Conservation (phyloP, 2,329 filamentous ascomycete species). For the Ophiocordyceps camponoti-floridani region DNA sequence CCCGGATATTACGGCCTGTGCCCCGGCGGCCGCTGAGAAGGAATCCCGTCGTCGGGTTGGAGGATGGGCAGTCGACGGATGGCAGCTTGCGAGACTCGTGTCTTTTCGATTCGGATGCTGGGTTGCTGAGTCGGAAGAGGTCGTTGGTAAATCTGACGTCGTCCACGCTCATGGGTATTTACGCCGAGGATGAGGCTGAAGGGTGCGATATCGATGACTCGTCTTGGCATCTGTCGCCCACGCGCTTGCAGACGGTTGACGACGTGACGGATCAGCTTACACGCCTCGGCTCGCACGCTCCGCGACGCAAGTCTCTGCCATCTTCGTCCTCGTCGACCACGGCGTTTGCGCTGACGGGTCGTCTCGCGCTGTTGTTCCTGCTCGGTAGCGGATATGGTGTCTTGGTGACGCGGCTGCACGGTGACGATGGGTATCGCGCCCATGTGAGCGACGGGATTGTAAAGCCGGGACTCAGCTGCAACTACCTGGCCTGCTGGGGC, state of each 20-base stretch:
- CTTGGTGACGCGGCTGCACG: constrained; percentile 64
- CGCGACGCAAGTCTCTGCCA: constrained; percentile 13
- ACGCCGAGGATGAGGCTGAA: constrained; percentile 44
- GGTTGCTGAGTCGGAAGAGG: constrained; percentile 46
- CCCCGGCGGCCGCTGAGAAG: constrained; percentile 56
- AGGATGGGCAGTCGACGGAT: background rate
- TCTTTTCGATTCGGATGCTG: constrained; percentile 17
- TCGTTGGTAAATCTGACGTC: constrained; percentile 77
- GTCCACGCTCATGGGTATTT: constrained; percentile 84
- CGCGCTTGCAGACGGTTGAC: constrained; percentile 37
- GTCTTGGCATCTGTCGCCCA: constrained; percentile 63
- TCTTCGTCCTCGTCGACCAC: constrained; percentile 25
- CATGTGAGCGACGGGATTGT: constrained; percentile 34
- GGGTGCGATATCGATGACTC: constrained; percentile 34
- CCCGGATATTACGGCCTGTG: constrained; percentile 47
- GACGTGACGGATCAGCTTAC: constrained; percentile 26
- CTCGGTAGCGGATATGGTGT: constrained; percentile 73
- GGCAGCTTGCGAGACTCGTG: constrained; percentile 17
- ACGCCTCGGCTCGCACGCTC: constrained; percentile 17
- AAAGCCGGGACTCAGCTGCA: constrained; percentile 31
- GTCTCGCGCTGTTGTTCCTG: constrained; percentile 44
- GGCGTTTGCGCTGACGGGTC: constrained; percentile 29
- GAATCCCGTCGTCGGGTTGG: constrained; percentile 25
- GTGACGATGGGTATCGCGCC: constrained; percentile 40
- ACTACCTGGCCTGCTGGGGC: constrained; percentile 70